Base-by-base conservation (phyloP, 768 basidiomycete species). In the Amanita pseudoporphyria region DNA sequence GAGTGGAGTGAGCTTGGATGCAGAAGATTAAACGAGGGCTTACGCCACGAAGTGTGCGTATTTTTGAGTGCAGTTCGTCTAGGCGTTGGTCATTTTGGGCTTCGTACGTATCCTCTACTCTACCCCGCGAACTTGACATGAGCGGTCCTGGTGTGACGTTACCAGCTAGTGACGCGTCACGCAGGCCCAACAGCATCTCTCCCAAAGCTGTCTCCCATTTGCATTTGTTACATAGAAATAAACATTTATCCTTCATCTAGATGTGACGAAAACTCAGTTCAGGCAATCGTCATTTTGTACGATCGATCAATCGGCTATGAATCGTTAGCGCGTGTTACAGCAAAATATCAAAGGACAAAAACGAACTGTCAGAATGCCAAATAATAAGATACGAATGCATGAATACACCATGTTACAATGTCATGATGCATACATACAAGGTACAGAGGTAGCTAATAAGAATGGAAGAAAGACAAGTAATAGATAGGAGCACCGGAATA, bases 31-130 rank as follows among this genome's bases (percentile, higher is more conserved):
- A 54, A 26, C n/a, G 35, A 47, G 12, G 16, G 44, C 78, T 56
- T 61, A 91, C 89, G n/a, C 84, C 84, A 53, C 88, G 80, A 41
- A 92, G 62, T 14, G 84, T 84, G 36, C 87, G 77, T 42, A 91
- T 78, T 62, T 93, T 93, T 16, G 86, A 79, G 63, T 92, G 89
- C 1, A 93, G 71, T 44, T 88, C 84, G 50, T 92, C 87, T 9
- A 92, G 73, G 24, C 79, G 72, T 58, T 87, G 81, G 70, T 93
- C 87, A 61, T 92, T 93, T 64, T 93, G 89, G 6, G 75, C 61
- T 63, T 92, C 89, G 57, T 91, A 90, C 1, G 82, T 84, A 50
- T 85, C 78, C 60, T 88, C 84, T 6, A 76, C 71, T 16, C 62
- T 66, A n/a, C n/a, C n/a, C n/a, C n/a, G n/a, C 57, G 71, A 64